Percentiles rank a stretch among this genome's conserved stretches.
Conservation (phyloP, 768 basidiomycete genomes). For the Auriscalpium microsporum region DNA sequence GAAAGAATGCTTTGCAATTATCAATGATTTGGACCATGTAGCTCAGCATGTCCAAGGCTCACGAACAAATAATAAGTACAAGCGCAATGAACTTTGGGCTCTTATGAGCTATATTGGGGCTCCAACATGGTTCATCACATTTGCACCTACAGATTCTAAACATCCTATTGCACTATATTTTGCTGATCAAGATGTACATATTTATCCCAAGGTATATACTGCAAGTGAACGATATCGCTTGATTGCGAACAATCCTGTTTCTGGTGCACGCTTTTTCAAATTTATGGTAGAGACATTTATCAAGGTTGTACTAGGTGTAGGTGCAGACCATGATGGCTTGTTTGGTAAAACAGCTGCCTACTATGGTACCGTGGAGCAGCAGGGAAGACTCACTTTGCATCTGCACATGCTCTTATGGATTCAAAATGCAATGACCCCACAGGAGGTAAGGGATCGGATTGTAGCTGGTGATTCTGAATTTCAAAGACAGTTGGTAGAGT, state of each 20-base stretch:
- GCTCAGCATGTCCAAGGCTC: slow-evolving; percentile 12
- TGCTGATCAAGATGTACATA: slow-evolving; percentile 5
- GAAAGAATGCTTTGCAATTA: slow-evolving; percentile 3
- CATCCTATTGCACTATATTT: slow-evolving; percentile 13
- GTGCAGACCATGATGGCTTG: background rate
- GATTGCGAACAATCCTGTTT: slow-evolving; percentile 9
- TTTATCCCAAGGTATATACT: background rate
- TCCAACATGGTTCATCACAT: slow-evolving; percentile 18
- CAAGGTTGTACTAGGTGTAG: background rate
- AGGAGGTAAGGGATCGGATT: slow-evolving; percentile 12
- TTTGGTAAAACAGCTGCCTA: slow-evolving; percentile 13
- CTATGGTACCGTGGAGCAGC: slow-evolving; percentile 10
- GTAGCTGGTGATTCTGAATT: slow-evolving; percentile 8
- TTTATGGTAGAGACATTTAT: slow-evolving; percentile 5
- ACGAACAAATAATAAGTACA: slow-evolving; percentile 4
- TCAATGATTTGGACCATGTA: slow-evolving; percentile 10
- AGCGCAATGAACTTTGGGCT: slow-evolving; percentile 14
- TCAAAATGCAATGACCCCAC: slow-evolving; percentile 4
- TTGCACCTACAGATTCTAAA: slow-evolving; percentile 16
- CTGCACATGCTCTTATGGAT: slow-evolving; percentile 16
- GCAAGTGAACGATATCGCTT: background rate
- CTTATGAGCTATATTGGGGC: slow-evolving; percentile 9
- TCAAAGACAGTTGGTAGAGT: slow-evolving; percentile 2
- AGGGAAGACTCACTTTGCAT: slow-evolving; percentile 16
- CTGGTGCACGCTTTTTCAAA: slow-evolving; percentile 15